Base-by-base conservation (phyloP, 2,329 filamentous ascomycete genomes). In the Fusarium sambucinum region DNA sequence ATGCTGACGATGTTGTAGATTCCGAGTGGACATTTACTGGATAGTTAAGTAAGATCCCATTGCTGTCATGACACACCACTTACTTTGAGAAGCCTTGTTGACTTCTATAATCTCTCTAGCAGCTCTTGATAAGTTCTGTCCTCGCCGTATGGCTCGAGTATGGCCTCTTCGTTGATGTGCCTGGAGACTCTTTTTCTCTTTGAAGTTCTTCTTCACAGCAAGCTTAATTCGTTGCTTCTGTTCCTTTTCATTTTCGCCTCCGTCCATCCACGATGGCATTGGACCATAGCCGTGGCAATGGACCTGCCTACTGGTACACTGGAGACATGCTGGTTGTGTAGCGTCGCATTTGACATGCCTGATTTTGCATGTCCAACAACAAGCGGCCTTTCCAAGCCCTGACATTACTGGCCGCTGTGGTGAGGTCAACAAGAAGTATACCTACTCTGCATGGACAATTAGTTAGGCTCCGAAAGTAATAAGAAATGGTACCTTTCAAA, bases 281-380 rank as follows among this genome's bases (percentile, higher is more conserved):
- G 37, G 37, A n/a, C 37, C 50, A 13, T 52, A 52, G 4, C 50
- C 50, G 6, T 52, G 50, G 6, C 50, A 52, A 7, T 25, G 50
- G 11, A 52, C 50, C 16, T 42, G 37, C 11, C 37, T 32, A 6
- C 50, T 52, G 16, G 37, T 42, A 19, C 50, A 52, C 9, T 42
- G 50, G 1, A 32, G 9, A 12, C 50, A 52, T 1, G 37, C 37
- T 3, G 7, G 2, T 5, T 7, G 8, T 41, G 35, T 7, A 6
- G 19, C 50, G 13, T 52, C 50, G 11, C 50, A 52, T 32, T 52
- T 52, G 3, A 42, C 37, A 5, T 52, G 50, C 10, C 50, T 13
- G 2, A 52, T 52, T 11, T 52, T 52, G 37, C 48, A 52, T 32
- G 48, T 52, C 48, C 48, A 52, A 11, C 37, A 52, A 11, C 27